Percentiles rank a stretch among this genome's conserved stretches.
These are phyloP conservation scores for Corymbia citriodora DNA, from an alignment of 441 rosid species.

Conservation along the genomic window DNA sequence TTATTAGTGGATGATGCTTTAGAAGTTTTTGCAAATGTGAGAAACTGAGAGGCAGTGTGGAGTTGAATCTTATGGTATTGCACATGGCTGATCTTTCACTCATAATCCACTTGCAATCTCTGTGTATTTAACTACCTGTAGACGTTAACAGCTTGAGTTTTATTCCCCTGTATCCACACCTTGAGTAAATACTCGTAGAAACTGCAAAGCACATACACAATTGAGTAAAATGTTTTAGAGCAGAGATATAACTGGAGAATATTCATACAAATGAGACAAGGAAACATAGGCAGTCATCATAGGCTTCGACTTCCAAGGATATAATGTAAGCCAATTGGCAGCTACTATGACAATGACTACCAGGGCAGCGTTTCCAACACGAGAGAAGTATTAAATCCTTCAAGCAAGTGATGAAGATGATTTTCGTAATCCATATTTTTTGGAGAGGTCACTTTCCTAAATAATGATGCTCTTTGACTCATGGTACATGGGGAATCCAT, in stretches of 20 bases:
- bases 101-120: neutral
- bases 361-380: neutral
- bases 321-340: neutral
- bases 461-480: neutral
- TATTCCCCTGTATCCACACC: constrained; percentile 1
- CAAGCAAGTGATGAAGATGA: neutral
- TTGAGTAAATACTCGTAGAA: constrained; percentile 2
- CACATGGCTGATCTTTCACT: neutral
- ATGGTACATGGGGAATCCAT: neutral
- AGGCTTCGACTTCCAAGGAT: neutral
- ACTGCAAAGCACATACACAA: neutral
- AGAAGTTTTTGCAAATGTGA: neutral
- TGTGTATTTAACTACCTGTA: neutral
- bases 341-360: neutral
- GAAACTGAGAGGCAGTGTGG: neutral
- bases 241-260: neutral
- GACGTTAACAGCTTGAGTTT: neutral
- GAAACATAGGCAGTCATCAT: neutral
- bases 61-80: neutral
- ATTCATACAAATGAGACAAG: neutral
- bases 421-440: neutral
- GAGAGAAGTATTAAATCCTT: neutral
- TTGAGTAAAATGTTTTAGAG: neutral
- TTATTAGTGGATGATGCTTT: neutral
- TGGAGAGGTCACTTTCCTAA: neutral